Evolutionary conservation across 1,284 basidiomycete species (phyloP).

Genomic region (Ganoderma sp.): DNA sequence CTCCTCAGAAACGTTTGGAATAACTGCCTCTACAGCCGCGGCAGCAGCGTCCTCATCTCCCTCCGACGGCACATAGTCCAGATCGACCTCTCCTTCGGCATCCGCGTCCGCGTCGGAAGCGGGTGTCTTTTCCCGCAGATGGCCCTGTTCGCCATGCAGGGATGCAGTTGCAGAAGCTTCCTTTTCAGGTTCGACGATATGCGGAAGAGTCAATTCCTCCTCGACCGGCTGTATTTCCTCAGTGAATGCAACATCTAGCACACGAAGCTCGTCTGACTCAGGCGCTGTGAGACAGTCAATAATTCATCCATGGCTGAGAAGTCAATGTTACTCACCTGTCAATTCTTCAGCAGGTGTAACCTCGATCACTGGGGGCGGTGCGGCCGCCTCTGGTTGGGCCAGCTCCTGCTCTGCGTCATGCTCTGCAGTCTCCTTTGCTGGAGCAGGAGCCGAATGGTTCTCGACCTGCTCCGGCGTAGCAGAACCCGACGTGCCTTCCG

Average conservation of each 20-base stretch:
- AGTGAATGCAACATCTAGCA: background rate
- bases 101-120: conserved; percentile 36
- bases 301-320: background rate
- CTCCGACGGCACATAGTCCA: conserved; percentile 35
- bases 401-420: background rate
- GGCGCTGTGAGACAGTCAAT: background rate
- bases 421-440: background rate
- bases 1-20: background rate
- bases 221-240: background rate
- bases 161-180: background rate
- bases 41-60: conserved; percentile 7
- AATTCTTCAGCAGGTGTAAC: background rate
- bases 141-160: background rate
- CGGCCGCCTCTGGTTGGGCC: background rate
- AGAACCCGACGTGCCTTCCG: conserved; percentile 31
- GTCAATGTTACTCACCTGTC: background rate
- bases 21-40: background rate
- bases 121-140: background rate
- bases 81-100: conserved; percentile 45
- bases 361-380: background rate
- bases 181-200: background rate
- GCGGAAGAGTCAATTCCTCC: background rate
- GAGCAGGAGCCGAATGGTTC: background rate
- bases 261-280: background rate
- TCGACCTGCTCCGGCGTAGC: conserved; percentile 22